These are phyloP conservation scores for Petrea volubilis DNA, from an alignment of 257 asterid genomes.

Conservation along the genomic window DNA sequence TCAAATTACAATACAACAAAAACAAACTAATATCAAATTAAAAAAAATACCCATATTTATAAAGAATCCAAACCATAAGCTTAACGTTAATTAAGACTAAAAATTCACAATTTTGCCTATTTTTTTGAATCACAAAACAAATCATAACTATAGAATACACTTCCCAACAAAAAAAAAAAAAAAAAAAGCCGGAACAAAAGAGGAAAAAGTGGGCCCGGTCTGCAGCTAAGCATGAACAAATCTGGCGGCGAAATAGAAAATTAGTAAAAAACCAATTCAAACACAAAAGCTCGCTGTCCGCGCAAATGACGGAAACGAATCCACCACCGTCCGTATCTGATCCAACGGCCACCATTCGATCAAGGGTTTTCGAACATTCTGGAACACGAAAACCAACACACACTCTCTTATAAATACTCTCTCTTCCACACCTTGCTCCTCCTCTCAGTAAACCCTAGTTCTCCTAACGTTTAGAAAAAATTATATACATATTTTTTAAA, in stretches of 20 bases:
- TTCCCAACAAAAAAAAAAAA: too few relatives aligned
- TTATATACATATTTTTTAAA: neutral
- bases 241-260: neutral
- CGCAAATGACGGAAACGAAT: conserved; percentile 2
- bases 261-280: conserved; percentile 5
- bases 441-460: conserved; percentile 37
- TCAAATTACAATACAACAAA: too few relatives aligned
- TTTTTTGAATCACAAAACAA: too few relatives aligned
- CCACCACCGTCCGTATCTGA: conserved; percentile 14
- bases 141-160: too few relatives aligned
- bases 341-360: conserved; percentile 32
- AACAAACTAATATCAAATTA: too few relatives aligned
- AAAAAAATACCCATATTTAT: too few relatives aligned
- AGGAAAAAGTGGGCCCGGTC: neutral
- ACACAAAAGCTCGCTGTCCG: neutral
- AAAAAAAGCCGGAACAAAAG: neutral
- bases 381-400: conserved; percentile 30
- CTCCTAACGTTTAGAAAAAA: neutral
- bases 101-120: too few relatives aligned
- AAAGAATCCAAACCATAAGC: too few relatives aligned
- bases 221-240: neutral
- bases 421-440: fast-evolving
- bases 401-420: conserved; percentile 14
- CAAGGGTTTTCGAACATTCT: conserved; percentile 54
- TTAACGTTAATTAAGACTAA: too few relatives aligned